These are phyloP conservation scores for Polyporus tsugae DNA, from an alignment of 1,284 basidiomycete genomes.

Conservation along the genomic window DNA sequence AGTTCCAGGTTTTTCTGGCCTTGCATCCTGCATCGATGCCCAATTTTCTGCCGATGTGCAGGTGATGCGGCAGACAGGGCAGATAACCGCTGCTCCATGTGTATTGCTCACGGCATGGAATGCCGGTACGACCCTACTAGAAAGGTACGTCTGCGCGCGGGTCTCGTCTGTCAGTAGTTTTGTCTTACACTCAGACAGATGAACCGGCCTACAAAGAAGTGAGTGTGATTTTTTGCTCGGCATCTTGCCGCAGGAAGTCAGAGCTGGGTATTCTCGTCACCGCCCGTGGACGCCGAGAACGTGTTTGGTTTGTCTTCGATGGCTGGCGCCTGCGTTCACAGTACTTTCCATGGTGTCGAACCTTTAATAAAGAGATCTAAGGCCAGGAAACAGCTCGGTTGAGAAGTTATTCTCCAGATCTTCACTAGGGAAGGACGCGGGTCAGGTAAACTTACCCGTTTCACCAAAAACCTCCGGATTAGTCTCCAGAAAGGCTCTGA, in stretches of 20 bases:
- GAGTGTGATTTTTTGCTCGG: neutral
- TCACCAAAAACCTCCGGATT: too few species aligned
- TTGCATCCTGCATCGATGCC: neutral
- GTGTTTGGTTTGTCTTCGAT: too few species aligned
- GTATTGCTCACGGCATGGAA: conserved; percentile 72
- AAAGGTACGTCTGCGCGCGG: neutral
- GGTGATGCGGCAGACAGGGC: conserved; percentile 55
- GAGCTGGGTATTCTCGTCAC: neutral
- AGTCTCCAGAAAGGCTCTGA: too few species aligned
- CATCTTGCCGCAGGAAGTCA: too few species aligned
- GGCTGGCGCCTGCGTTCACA: too few species aligned
- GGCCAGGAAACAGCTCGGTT: too few species aligned
- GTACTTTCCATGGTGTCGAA: too few species aligned
- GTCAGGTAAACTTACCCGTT: too few species aligned
- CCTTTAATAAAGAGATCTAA: too few species aligned
- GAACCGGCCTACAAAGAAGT: conserved; percentile 4
- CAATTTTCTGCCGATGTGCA: conserved; percentile 9
- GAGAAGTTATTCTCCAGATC: too few species aligned
- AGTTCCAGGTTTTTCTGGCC: conserved; percentile 14
- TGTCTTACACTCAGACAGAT: neutral
- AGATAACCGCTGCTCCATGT: conserved; percentile 79
- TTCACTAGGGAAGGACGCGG: too few species aligned
- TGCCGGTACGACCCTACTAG: conserved; percentile 74
- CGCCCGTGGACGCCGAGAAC: neutral
- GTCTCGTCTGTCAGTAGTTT: neutral